Evolutionary conservation across 352 stramenopile genomes (phyloP), one percentile per base, ranked within the genome.

Genomic region (Phytophthora meadii): DNA sequence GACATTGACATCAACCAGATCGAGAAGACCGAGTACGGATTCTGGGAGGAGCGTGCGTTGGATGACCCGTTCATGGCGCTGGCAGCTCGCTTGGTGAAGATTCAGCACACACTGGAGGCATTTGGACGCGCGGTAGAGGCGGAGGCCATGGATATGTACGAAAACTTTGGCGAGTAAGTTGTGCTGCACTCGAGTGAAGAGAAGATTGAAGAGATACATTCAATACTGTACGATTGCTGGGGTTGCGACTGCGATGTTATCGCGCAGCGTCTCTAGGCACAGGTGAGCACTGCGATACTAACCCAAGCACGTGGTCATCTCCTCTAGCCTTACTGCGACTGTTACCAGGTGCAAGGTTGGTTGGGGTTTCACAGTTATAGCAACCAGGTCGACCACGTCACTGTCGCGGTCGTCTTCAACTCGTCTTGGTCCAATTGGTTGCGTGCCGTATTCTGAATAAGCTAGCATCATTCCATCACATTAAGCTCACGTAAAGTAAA

Each of bases 71-170:
- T 83, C 47, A 72, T 88, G 73, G 61, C 59, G 10, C 28, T 90
- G 9, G 81, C 81, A 1, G 56, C 53, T 30, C 52, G 39, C 4
- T 25, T 88, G 15, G 77, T 87, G 25, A 76, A 76, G n/a, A 41
- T 81, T 41, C 71, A 90, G 32, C 75, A 79, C 22, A 61, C 45
- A 3, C 30, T 79, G 2, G 41, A 72, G 22, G 44, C 45, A 2
- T 61, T 68, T 2, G 68, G 66, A 6, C 51, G 59, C 3, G 65
- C 68, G 15, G 39, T 84, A 15, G 66, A 89, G 40, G 54, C 54
- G 30, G 76, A 84, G 53, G 81, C 81, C 24, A 89, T 86, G 78
- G 70, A 76, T 55, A 87, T 89, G 81, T 87, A 84, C 63, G 81
- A 89, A 68, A 86, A 86, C 60, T 87, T 84, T 65, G 77, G 78